Base-by-base conservation (phyloP, 2,329 filamentous ascomycete genomes). In the Ophiocordyceps australis region DNA sequence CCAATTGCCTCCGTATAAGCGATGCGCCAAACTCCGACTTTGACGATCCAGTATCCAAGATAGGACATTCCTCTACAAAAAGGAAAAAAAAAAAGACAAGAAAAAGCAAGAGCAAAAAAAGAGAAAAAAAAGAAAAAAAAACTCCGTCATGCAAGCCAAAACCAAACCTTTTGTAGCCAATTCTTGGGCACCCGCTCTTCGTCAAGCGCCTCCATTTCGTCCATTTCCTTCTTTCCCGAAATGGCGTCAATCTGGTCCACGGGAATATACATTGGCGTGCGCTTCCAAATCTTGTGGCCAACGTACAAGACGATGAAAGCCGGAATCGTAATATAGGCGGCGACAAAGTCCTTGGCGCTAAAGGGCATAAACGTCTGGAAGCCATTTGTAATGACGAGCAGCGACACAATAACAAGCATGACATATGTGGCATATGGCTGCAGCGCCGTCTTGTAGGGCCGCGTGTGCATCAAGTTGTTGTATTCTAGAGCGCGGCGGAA, bases 311-410 rank as follows among this genome's bases (percentile, higher is more conserved):
- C 46, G 3, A 70, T 35, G 45, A 78, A 77, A 35, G 61, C 64
- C 23, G 58, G 72, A 1, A 75, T 52, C 8, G 59, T 74, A 39
- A 78, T 57, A 38, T 73, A 82, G 38, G 50, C 59, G 0, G 66
- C 64, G n/a, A 74, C 31, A 39, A 89, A 89, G 37, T 58, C 57
- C 5, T 59, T 55, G 0, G 60, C 62, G 11, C 57, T 63, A 64
- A 72, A 86, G 16, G 69, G 65, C 43, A 74, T 75, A 43, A 86
- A 85, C 10, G 76, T 65, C 19, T 72, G 64, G 48, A 83, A 86
- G 2, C 77, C 79, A 38, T 81, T 81, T 36, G 79, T 73, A 4
- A 85, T 48, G 2, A 62, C 66, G n/a, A 85, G 55, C 15, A 80
- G 49, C 4, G 47, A 42, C 27, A 81, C 62, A 14, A 69, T 41